Evolutionary conservation across 1,284 basidiomycete species (phyloP).

Genomic region (Ganoderma lingzhi): DNA sequence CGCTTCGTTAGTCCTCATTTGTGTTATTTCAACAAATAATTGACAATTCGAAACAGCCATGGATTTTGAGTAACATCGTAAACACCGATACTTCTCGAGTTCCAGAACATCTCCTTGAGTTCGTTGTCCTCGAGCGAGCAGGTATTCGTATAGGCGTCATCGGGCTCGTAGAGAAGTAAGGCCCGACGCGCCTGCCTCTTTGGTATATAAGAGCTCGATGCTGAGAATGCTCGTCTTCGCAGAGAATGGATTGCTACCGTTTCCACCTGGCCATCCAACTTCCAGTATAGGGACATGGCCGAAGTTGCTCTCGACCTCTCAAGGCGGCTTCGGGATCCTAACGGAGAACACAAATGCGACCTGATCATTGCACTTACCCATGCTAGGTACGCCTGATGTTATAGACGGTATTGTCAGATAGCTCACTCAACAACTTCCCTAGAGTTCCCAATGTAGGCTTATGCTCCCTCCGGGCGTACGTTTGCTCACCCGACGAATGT

Average conservation of each 20-base stretch:
- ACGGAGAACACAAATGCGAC: constrained; percentile 76
- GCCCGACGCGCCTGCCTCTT: constrained; percentile 6
- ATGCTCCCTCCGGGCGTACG: neutral
- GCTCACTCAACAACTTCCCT: neutral
- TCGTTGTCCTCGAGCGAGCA: constrained; percentile 67
- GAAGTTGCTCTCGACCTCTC: constrained; percentile 74
- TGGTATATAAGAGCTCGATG: neutral
- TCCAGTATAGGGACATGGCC: constrained; percentile 74
- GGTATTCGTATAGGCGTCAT: constrained; percentile 82
- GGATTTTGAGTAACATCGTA: constrained; percentile 81
- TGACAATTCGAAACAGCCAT: constrained; percentile 55
- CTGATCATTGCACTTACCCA: constrained; percentile 87
- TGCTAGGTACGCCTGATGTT: constrained; percentile 53
- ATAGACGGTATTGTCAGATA: too few relatives aligned
- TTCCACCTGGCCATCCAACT: constrained; percentile 81
- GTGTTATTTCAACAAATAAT: neutral
- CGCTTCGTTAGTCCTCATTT: constrained; percentile 62
- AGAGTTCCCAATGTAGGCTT: constrained; percentile 42
- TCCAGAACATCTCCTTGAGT: constrained; percentile 67
- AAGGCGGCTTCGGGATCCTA: constrained; percentile 73
- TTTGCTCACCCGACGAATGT: constrained; percentile 2
- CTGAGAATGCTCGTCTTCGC: neutral
- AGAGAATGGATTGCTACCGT: constrained; percentile 91
- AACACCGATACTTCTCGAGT: constrained; percentile 67
- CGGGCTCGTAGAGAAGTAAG: constrained; percentile 84